Evolutionary conservation across 352 stramenopile genomes (phyloP), one percentile per base, ranked within the genome.

Genomic region (Sclerospora graminicola): DNA sequence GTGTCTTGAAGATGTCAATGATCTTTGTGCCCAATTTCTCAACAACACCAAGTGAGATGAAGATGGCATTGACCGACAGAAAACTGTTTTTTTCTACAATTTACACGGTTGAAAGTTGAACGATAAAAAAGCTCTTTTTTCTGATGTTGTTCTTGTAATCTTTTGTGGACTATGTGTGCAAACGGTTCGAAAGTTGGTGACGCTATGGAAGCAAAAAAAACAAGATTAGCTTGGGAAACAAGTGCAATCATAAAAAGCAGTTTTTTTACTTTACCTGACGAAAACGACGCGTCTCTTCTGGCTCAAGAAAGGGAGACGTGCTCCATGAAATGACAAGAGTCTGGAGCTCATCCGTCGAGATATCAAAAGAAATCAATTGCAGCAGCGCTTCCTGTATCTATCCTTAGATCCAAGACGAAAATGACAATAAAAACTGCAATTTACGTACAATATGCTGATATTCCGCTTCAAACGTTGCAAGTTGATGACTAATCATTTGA

Each of bases 251-350:
- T 35, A 35, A 8, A 35, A 15, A 16, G 21, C 6, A 7, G 21
- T 26, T 26, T 26, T 26, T 26, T 35, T 13, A 13, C 8, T 15
- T n/a, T 52, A 82, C 69, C 75, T 82, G 64, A 13, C 58, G 61
- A 37, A 88, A 84, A 8, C 36, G 48, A 14, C 51, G 58, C 9
- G 57, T 76, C 32, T 69, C 57, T 21, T 53, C 56, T 11, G 68
- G 63, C 28, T 88, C 62, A 10, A 88, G 57, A 40, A 90, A 90
- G 1, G 79, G 75, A 16, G 78, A 87, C 26, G 79, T 87, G 37
- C 68, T 88, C 69, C 78, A 87, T 8, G 76, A 88, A 30, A 87
- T 85, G 9, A 82, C 62, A 29, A 86, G 78, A n/a, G 79, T 84
- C 11, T 70, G 75, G 36, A 88, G 53, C 52, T 82, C 54, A 43